Evolutionary conservation across 306 rosid genomes (phyloP).

Genomic region (Senna tora): DNA sequence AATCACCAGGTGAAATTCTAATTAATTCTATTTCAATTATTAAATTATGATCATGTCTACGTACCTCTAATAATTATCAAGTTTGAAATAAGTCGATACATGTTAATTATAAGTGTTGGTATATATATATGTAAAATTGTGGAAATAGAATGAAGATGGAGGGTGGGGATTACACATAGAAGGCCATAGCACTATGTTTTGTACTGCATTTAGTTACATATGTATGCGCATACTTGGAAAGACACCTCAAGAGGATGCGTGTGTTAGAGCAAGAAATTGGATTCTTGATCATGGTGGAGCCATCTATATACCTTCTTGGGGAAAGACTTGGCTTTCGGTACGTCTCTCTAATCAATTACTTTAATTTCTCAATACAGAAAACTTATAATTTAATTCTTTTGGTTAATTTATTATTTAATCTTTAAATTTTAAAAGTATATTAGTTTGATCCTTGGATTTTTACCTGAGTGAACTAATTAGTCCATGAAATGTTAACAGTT

Average conservation of each 20-base stretch:
- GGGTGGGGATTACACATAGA: constrained; percentile 68
- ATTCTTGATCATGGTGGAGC: constrained; percentile 72
- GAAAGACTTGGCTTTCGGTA: constrained; percentile 88
- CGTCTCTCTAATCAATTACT: background rate
- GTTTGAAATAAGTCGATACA: background rate
- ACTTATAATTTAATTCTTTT: too few relatives aligned
- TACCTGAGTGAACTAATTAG: too few relatives aligned
- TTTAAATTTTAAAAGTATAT: too few relatives aligned
- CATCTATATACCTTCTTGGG: constrained; percentile 77
- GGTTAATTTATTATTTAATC: too few relatives aligned
- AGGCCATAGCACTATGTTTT: constrained; percentile 63
- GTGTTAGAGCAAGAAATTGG: constrained; percentile 70
- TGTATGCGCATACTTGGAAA: constrained; percentile 68
- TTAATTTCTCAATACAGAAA: too few relatives aligned
- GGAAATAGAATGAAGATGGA: constrained; percentile 55
- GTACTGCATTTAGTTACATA: constrained; percentile 55
- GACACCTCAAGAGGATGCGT: constrained; percentile 54
- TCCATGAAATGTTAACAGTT: too few relatives aligned
- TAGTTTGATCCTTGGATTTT: too few relatives aligned
- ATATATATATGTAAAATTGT: too few relatives aligned
- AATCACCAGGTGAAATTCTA: constrained; percentile 44
- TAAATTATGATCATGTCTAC: background rate
- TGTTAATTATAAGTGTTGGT: background rate
- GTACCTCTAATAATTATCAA: too few relatives aligned
- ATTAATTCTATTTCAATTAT: background rate